Evolutionary conservation across 345 rosid species (phyloP), one percentile per base, ranked within the genome.

Genomic region (Pistacia atlantica): DNA sequence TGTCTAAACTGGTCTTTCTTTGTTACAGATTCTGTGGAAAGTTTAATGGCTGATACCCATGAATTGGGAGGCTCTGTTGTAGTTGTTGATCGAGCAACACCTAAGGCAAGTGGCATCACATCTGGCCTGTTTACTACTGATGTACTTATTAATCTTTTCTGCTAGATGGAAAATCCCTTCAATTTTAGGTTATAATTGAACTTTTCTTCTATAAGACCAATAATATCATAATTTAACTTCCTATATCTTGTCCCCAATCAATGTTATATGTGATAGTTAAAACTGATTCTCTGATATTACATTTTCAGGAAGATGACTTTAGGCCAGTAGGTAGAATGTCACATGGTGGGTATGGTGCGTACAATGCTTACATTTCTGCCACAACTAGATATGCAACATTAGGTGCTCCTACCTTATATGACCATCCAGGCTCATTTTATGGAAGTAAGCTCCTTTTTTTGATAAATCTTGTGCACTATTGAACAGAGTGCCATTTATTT

Each of bases 61-160:
- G 97, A 97, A 75, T 25, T 97, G 78, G 99, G 97, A 75, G 98
- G 98, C 78, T 86, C 95, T 35, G 80, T 90, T 4, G 91, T 97
- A 45, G 97, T 94, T 66, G 97, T 94, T 84, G 99, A 97, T 77
- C 91, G 97, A 71, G 99, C 99, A 75, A 94, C 97, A 45, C 99
- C 98, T 3, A 97, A 31, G 33, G 33, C 33, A 31, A 31, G 33
- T 31, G 33, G 33, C 33, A 31, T 31, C 33, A 31, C 33, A 31
- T 31, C 33, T 31, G 3, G 31, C n/a, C 5, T 65, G 52, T 49
- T 3, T 51, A 28, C 57, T 77, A 71, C 14, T 8, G 4, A 7
- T 74, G 62, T 54, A 48, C 60, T 8, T 11, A 57, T 63, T 3
- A 17, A 17, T 63, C 48, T 59, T 58, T 5, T 73, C 71, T 79